These are phyloP conservation scores for Artemisia tridentata DNA, from an alignment of 129 eudicot genomes.

Conservation along the genomic window DNA sequence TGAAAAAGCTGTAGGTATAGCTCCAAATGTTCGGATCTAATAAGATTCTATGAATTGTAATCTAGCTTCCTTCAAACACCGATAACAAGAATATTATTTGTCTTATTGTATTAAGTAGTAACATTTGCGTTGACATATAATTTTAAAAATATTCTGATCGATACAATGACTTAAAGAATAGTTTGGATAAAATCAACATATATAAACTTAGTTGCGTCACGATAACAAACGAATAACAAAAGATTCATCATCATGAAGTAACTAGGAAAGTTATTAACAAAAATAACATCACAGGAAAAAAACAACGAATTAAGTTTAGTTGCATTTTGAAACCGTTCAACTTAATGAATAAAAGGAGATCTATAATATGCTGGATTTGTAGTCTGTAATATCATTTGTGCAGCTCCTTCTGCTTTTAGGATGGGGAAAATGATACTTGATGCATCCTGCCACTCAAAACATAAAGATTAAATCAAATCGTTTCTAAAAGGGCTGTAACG, in stretches of 20 bases:
- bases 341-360: conserved; percentile 35
- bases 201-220: background rate
- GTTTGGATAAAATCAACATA: background rate
- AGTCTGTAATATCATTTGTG: conserved; percentile 37
- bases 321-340: conserved; percentile 2
- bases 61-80: too few species aligned
- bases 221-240: background rate
- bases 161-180: background rate
- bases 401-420: conserved; percentile 43
- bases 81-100: too few species aligned
- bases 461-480: background rate
- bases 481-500: background rate
- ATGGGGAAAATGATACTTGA: conserved; percentile 44
- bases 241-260: background rate
- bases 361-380: conserved; percentile 34
- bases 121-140: background rate
- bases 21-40: too few species aligned
- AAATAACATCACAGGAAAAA: background rate
- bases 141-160: background rate
- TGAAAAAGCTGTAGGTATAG: too few species aligned
- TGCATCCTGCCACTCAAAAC: conserved; percentile 37
- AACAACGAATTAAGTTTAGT: background rate
- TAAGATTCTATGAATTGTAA: too few species aligned
- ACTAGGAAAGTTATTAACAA: background rate
- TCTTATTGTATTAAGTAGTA: too few species aligned